Percentiles rank a stretch among this genome's conserved stretches.
These are phyloP conservation scores for Boechera divaricarpa DNA, from an alignment of 345 rosid genomes.

Conservation along the genomic window DNA sequence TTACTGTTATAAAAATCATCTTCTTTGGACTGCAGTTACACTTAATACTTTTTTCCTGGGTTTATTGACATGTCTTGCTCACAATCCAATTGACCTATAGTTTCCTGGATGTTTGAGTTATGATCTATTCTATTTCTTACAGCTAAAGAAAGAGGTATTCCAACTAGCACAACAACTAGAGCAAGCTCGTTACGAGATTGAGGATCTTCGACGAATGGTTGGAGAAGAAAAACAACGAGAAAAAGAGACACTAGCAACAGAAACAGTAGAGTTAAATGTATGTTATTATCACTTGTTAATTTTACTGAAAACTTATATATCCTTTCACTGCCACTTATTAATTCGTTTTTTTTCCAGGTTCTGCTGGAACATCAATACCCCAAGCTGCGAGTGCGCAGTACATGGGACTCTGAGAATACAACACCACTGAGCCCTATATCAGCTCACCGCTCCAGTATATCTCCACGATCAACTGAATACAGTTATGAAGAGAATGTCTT, in stretches of 20 bases:
- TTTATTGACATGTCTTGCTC: slow-evolving; percentile 26
- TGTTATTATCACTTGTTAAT: slow-evolving; percentile 9
- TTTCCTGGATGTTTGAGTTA: slow-evolving; percentile 15
- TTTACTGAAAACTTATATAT: slow-evolving; percentile 13
- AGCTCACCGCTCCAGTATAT: slow-evolving; percentile 53
- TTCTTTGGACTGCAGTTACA: slow-evolving; percentile 20
- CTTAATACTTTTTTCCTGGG: slow-evolving; percentile 5
- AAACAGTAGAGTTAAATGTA: slow-evolving; percentile 43
- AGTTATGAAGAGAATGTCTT: slow-evolving; percentile 63
- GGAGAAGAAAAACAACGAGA: slow-evolving; percentile 42
- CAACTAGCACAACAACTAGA: slow-evolving; percentile 60
- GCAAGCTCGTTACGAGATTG: slow-evolving; percentile 59
- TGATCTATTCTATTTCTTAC: slow-evolving; percentile 24
- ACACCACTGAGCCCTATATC: slow-evolving; percentile 48
- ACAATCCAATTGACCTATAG: slow-evolving; percentile 18
- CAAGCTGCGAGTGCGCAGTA: slow-evolving; percentile 60
- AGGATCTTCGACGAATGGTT: slow-evolving; percentile 52
- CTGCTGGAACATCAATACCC: slow-evolving; percentile 60
- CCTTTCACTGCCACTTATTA: slow-evolving; percentile 12
- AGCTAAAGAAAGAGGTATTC: slow-evolving; percentile 68
- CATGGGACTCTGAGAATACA: slow-evolving; percentile 61
- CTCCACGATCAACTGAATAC: slow-evolving; percentile 61
- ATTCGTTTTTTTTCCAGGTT: slow-evolving; percentile 51
- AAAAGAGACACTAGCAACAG: slow-evolving; percentile 40
- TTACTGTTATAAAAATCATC: slow-evolving; percentile 9